These are phyloP conservation scores for Dactylella cylindrospora DNA, from an alignment of 2,329 filamentous ascomycete species.

Conservation along the genomic window DNA sequence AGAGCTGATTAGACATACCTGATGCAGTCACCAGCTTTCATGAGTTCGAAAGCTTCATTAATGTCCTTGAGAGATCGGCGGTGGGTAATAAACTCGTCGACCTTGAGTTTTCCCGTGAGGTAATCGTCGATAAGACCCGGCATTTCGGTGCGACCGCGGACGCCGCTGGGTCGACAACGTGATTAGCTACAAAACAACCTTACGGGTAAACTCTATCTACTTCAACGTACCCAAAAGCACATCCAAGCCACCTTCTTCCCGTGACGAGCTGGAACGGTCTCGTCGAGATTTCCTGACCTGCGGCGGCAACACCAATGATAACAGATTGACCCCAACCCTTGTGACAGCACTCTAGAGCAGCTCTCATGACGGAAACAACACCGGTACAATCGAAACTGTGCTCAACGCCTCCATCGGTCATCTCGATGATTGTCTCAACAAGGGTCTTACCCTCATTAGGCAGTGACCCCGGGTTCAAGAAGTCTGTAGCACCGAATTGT, in stretches of 20 bases:
- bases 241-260: slow-evolving; percentile 95
- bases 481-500: slow-evolving; percentile 96
- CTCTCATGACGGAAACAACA: slow-evolving; percentile 93
- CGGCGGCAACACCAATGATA: slow-evolving; percentile 94
- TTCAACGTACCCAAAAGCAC: slow-evolving; percentile 70
- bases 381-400: slow-evolving; percentile 99
- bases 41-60: slow-evolving; percentile 85
- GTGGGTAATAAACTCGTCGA: slow-evolving; percentile 93
- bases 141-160: slow-evolving; percentile 95
- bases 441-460: slow-evolving; percentile 64
- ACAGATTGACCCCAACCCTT: slow-evolving; percentile 99
- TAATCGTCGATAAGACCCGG: slow-evolving; percentile 86
- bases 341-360: slow-evolving; percentile 94
- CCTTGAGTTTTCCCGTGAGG: slow-evolving; percentile 84
- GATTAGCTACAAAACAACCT: not conserved
- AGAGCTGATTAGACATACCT: too few species aligned
- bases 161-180: slow-evolving; percentile 57
- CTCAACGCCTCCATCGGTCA: slow-evolving; percentile 97
- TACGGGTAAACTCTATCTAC: not conserved
- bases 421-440: slow-evolving; percentile 89
- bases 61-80: slow-evolving; percentile 78
- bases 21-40: slow-evolving; percentile 97
- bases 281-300: slow-evolving; percentile 91
- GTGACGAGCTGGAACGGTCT: slow-evolving; percentile 98
- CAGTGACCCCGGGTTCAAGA: slow-evolving; percentile 72